Conservation (phyloP, 306 rosid species). For the Cucurbita pepo region DNA sequence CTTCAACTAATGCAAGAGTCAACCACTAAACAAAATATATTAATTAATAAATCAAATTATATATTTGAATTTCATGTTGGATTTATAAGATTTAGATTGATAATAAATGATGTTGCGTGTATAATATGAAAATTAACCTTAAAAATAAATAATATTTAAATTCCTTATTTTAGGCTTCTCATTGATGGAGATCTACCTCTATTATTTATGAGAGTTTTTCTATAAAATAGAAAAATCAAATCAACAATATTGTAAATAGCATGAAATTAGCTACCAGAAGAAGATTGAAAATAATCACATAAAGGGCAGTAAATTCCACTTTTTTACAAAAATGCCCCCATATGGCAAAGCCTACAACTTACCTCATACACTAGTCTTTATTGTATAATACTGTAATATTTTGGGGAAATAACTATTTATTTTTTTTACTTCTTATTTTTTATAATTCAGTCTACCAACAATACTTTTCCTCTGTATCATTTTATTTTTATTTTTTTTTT, state of each 20-base stretch:
- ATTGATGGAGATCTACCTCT: background rate
- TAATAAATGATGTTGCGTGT: too few species aligned
- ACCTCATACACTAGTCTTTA: background rate
- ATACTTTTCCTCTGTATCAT: too few species aligned
- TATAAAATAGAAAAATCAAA: background rate
- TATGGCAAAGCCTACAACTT: background rate
- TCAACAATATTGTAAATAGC: background rate
- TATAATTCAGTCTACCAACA: too few species aligned
- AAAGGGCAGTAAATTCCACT: background rate
- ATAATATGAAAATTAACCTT: too few species aligned
- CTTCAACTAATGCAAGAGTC: constrained; percentile 49
- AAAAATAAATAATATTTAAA: too few species aligned
- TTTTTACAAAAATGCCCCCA: background rate
- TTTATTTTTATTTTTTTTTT: too few species aligned
- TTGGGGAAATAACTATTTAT: background rate
- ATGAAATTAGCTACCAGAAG: background rate
- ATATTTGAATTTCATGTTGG: background rate
- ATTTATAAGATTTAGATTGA: too few species aligned
- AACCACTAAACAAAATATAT: constrained; percentile 29
- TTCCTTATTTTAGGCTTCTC: too few species aligned
- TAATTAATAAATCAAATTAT: constrained; percentile 2
- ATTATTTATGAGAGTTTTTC: background rate
- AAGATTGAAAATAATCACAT: background rate
- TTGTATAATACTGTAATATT: background rate
- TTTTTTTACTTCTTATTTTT: too few species aligned